These are phyloP conservation scores for Colletotrichum echinochloae DNA, from an alignment of 2,329 filamentous ascomycete species.

Conservation along the genomic window DNA sequence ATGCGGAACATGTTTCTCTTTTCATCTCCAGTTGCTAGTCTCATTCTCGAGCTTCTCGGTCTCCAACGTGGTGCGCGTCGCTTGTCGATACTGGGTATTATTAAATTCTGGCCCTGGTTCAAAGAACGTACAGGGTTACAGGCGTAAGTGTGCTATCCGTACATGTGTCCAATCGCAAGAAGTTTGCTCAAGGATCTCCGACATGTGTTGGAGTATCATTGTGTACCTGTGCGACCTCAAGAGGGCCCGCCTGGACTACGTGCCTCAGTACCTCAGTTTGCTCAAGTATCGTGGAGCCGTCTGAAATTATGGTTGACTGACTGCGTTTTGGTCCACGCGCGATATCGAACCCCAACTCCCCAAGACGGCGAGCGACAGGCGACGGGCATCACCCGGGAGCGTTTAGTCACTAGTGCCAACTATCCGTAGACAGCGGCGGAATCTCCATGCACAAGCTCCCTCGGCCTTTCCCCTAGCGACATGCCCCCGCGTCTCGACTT, in stretches of 20 bases:
- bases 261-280: too few species aligned
- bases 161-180: slow-evolving; percentile 1
- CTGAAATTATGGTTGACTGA: slow-evolving; percentile 30
- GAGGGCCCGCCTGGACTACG: too few species aligned
- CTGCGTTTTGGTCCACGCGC: slow-evolving; percentile 32
- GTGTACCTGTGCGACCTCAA: too few species aligned
- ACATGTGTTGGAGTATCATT: too few species aligned
- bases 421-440: not conserved
- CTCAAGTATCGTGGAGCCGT: slow-evolving; percentile 14
- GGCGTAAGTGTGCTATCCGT: not conserved
- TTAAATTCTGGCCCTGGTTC: slow-evolving; percentile 9
- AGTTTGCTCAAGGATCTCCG: slow-evolving; percentile 28
- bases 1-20: not conserved
- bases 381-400: not conserved
- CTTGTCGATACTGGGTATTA: too few species aligned
- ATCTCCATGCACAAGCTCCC: slow-evolving; percentile 22
- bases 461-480: slow-evolving; percentile 10
- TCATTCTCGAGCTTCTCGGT: slow-evolving; percentile 16
- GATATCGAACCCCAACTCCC: slow-evolving; percentile 10
- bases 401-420: not conserved
- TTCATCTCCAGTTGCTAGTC: slow-evolving; percentile 22
- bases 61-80: slow-evolving; percentile 16
- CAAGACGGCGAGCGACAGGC: slow-evolving; percentile 2
- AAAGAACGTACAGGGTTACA: not conserved
- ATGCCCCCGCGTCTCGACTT: slow-evolving; percentile 12